phyloP scores from a whole-genome alignment of 2,329 filamentous ascomycete genomes.

The Phialophora macrospora region DNA sequence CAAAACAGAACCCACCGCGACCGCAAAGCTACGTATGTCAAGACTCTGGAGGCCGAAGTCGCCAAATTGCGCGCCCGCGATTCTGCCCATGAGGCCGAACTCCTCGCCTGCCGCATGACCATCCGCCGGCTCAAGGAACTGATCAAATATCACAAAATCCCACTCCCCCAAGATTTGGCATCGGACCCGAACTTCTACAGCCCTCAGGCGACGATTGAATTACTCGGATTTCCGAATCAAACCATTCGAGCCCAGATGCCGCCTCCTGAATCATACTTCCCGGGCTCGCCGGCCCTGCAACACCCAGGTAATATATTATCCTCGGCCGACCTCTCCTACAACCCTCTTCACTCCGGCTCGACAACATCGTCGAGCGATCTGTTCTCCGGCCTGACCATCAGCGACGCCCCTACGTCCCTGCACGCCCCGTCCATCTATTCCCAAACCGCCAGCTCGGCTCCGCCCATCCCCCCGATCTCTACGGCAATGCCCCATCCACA shows the following conservation, averaged over 20 bases:
- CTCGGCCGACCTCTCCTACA: slow-evolving; percentile 9
- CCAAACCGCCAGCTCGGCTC: slow-evolving; percentile 6
- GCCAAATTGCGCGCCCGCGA: slow-evolving; percentile 40
- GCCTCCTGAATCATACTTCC: slow-evolving; percentile 7
- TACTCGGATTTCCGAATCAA: slow-evolving; percentile 28
- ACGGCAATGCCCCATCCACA: slow-evolving; percentile 37
- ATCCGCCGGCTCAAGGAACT: slow-evolving; percentile 36
- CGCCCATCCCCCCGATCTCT: background rate
- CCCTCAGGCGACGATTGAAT: slow-evolving; percentile 30
- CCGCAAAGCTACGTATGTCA: slow-evolving; percentile 43
- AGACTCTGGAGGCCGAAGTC: slow-evolving; percentile 41
- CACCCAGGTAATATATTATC: slow-evolving; percentile 9
- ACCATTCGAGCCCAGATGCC: slow-evolving; percentile 31
- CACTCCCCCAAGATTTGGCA: slow-evolving; percentile 33
- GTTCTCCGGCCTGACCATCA: slow-evolving; percentile 22
- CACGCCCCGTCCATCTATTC: slow-evolving; percentile 18
- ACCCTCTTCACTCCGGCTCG: slow-evolving; percentile 15
- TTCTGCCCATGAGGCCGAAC: slow-evolving; percentile 28
- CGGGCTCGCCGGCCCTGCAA: background rate
- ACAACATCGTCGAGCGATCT: slow-evolving; percentile 18
- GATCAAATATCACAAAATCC: slow-evolving; percentile 31
- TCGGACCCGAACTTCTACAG: slow-evolving; percentile 25
- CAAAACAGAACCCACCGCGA: slow-evolving; percentile 42
- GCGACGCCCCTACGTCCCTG: slow-evolving; percentile 18
- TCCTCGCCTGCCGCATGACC: slow-evolving; percentile 22